Evolutionary conservation across 1,284 basidiomycete genomes (phyloP), one percentile per base, ranked within the genome.

Genomic region (Boletus mariae): DNA sequence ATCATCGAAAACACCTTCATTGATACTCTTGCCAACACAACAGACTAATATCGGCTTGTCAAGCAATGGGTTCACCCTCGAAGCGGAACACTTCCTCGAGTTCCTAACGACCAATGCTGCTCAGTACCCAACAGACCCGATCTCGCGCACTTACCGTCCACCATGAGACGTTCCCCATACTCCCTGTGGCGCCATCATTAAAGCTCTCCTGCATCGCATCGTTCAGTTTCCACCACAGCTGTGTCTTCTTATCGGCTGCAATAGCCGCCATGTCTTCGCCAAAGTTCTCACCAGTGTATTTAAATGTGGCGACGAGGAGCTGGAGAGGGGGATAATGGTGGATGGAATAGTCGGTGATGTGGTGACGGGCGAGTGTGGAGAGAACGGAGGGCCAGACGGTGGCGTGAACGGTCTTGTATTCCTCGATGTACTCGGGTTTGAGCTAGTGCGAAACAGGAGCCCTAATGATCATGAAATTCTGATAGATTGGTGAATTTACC

Each of bases 171-270:
- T 76, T 78, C 20, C 73, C 72, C 9, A 80, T 86, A 57, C 86
- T 89, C 7, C 88, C 88, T 1, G 74, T 76, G 2, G 89, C 87
- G 17, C 80, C 87, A 2, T 80, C 74, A 9, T 85, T 76, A 42
- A 90, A 81, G 61, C 81, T 86, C 70, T 87, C 83, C 69, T 92
- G 90, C 87, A 91, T 88, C 4, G 68, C 73, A 66, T 91, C 90
- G 0, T 88, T 86, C 53, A 90, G 69, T 61, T 76, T 73, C 90
- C 90, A 92, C 90, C 90, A 92, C 52, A 76, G 67, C 63, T 79
- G 77, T 17, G 88, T 91, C 63, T 84, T 82, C 35, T 79, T 75
- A 64, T 89, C 85, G 26, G 80, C 77, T 6, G 76, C 81, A 35
- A 90, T 78, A 29, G 69, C 75, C 44, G 71, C 75, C 87, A 90